Conservation (phyloP, 495 filamentous ascomycete species). For the Hamigera avellanea region DNA sequence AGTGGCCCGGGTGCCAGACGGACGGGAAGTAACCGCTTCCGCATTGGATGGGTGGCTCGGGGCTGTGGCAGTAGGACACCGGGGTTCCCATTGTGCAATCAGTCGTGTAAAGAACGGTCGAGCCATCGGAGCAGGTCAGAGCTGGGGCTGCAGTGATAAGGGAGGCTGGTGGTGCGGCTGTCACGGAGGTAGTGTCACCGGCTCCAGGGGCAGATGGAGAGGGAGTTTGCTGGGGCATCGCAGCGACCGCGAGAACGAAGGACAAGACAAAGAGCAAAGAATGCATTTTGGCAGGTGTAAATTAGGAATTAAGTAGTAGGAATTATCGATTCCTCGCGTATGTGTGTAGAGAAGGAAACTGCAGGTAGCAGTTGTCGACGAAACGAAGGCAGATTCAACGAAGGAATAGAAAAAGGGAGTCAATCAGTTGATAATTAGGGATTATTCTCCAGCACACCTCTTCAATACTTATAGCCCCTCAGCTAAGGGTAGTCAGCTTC, state of each 20-base stretch:
- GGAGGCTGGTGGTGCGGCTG: slow-evolving; percentile 1
- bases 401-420: no score
- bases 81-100: slow-evolving; percentile 18
- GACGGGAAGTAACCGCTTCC: slow-evolving; percentile 12
- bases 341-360: no score
- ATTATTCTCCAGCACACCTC: no score
- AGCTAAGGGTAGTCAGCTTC: no score
- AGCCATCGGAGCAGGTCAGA: slow-evolving; percentile 11
- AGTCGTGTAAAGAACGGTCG: slow-evolving; percentile 15
- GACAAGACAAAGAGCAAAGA: background rate
- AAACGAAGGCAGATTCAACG: no score
- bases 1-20: slow-evolving; percentile 20
- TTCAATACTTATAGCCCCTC: no score
- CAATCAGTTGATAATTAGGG: no score
- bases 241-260: background rate
- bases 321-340: no score
- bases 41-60: slow-evolving; percentile 9
- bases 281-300: background rate
- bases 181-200: background rate
- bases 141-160: slow-evolving; percentile 7
- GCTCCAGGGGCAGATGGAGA: background rate
- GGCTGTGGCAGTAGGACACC: slow-evolving; percentile 12
- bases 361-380: no score
- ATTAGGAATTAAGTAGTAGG: no score
- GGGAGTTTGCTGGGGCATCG: background rate